A percentile compares a stretch with the other conserved stretches of the same genome.
Evolutionary conservation across 2,329 filamentous ascomycete genomes (phyloP).

Genomic region (Epichloe amarillans): DNA sequence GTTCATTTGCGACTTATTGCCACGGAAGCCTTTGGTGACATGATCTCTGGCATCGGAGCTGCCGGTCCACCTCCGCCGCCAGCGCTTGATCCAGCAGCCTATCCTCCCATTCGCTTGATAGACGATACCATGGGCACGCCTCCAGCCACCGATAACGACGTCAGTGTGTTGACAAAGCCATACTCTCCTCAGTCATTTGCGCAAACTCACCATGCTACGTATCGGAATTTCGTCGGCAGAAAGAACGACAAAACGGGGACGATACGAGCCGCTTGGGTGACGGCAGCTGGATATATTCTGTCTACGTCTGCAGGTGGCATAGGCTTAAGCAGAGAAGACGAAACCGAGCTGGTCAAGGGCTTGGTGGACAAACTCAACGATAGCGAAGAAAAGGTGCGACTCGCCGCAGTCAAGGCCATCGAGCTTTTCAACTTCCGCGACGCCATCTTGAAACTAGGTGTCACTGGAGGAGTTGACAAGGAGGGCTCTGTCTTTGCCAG

Average conservation of each 20-base stretch:
- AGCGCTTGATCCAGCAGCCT: conserved; percentile 65
- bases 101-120: conserved; percentile 59
- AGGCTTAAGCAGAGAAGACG: conserved; percentile 72
- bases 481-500: conserved; percentile 67
- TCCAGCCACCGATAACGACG: conserved; percentile 24
- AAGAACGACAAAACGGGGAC: conserved; percentile 74
- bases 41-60: conserved; percentile 85
- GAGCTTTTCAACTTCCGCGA: conserved; percentile 69
- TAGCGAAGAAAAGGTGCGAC: conserved; percentile 77
- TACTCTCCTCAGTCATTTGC: conserved; percentile 82
- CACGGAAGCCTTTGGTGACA: conserved; percentile 88
- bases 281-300: conserved; percentile 70
- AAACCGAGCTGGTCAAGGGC: conserved; percentile 57
- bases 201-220: conserved; percentile 64
- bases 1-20: conserved; percentile 74
- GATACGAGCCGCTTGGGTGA: conserved; percentile 78
- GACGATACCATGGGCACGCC: conserved; percentile 35
- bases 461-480: conserved; percentile 60
- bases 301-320: conserved; percentile 86
- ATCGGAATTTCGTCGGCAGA: conserved; percentile 72
- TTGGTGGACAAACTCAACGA: conserved; percentile 75
- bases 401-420: conserved; percentile 78
- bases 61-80: conserved; percentile 68
- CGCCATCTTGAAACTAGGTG: conserved; percentile 69
- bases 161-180: conserved; percentile 63